These are phyloP conservation scores for Spencermartinsiella europaea DNA, from an alignment of 805 yeast species.

Conservation along the genomic window DNA sequence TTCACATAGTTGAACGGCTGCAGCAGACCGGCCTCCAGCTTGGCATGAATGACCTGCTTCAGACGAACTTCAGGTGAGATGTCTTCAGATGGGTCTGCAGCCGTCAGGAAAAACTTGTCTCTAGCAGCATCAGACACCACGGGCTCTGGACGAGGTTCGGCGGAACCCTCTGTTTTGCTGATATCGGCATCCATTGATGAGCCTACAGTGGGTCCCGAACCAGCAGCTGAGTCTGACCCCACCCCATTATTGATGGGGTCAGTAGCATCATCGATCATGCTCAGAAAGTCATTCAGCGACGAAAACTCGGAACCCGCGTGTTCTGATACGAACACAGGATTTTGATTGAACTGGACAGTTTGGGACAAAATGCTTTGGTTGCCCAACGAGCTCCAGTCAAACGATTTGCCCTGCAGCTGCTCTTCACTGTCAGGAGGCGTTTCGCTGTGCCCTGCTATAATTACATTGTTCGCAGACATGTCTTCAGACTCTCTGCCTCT, in stretches of 20 bases:
- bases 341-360: conserved; percentile 21
- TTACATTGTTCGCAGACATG: conserved; percentile 6
- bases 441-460: neutral
- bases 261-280: conserved; percentile 71
- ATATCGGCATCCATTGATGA: neutral
- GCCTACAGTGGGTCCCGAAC: neutral
- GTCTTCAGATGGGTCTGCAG: conserved; percentile 95
- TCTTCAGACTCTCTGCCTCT: conserved; percentile 7
- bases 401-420: conserved; percentile 1
- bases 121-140: conserved; percentile 48
- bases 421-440: neutral
- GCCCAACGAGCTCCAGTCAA: conserved; percentile 20
- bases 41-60: conserved; percentile 90
- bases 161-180: conserved; percentile 4
- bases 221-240: neutral
- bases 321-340: conserved; percentile 77
- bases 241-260: neutral
- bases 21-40: conserved; percentile 84
- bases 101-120: conserved; percentile 90
- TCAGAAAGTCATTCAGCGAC: conserved; percentile 80
- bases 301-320: conserved; percentile 92
- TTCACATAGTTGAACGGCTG: conserved; percentile 92
- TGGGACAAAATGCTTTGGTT: conserved; percentile 18
- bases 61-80: conserved; percentile 90
- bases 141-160: conserved; percentile 2